Percentiles rank a stretch among this genome's conserved stretches.
phyloP scores from a whole-genome alignment of 257 asterid species.

The Plantago major region DNA sequence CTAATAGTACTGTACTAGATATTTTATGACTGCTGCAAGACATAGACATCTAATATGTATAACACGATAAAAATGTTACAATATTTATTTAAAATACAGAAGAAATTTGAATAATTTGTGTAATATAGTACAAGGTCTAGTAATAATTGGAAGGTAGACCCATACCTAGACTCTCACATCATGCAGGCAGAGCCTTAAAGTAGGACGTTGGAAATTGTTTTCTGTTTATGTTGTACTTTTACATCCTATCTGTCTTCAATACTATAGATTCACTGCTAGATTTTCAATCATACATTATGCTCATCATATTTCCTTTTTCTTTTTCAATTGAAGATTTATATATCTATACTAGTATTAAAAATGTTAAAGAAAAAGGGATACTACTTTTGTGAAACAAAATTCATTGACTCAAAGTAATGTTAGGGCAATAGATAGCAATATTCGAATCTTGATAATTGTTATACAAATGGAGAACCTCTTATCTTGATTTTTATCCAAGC shows the following conservation, averaged over 20 bases:
- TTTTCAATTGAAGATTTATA: background rate
- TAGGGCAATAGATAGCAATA: conserved; percentile 2
- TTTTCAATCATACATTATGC: background rate
- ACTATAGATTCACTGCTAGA: conserved; percentile 2
- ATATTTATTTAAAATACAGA: too few species aligned
- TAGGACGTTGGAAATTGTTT: conserved; percentile 8
- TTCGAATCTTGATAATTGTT: conserved; percentile 13
- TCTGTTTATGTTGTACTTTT: background rate
- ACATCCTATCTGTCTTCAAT: background rate
- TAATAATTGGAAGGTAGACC: background rate
- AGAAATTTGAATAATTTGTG: too few species aligned
- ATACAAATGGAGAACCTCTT: background rate
- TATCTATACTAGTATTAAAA: background rate
- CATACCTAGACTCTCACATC: background rate
- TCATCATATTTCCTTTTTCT: background rate
- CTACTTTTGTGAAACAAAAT: conserved; percentile 11
- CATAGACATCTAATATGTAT: too few species aligned
- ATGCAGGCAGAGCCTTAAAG: conserved; percentile 3
- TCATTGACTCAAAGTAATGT: conserved; percentile 1
- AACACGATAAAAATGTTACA: too few species aligned
- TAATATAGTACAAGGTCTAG: too few species aligned
- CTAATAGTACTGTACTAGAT: too few species aligned
- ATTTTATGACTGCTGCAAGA: too few species aligned
- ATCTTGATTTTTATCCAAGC: conserved; percentile 1
- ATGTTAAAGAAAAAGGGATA: conserved; percentile 5